Conservation (phyloP, 805 yeast species). For the Suhomyces xylopsoci region DNA sequence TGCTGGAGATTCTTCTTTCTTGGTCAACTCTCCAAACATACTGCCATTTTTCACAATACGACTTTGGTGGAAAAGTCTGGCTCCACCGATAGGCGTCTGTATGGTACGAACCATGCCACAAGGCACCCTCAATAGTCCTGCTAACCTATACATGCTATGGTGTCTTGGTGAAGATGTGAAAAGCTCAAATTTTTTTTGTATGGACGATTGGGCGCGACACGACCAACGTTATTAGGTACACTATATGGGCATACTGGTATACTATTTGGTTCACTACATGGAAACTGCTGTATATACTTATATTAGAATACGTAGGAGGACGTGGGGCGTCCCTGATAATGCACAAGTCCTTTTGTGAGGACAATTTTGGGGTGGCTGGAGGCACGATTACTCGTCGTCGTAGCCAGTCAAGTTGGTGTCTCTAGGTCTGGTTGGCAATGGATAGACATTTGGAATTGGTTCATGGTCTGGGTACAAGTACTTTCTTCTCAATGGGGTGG, state of each 20-base stretch:
- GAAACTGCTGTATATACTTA: not conserved
- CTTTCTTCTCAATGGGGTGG: conserved; percentile 68
- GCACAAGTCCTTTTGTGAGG: conserved; percentile 3
- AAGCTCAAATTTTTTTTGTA: not conserved
- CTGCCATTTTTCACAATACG: conserved; percentile 12
- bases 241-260: not conserved
- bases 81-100: not conserved
- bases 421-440: conserved; percentile 55
- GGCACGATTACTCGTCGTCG: conserved; percentile 41
- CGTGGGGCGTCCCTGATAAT: not conserved
- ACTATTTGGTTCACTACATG: not conserved
- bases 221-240: not conserved
- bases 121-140: conserved; percentile 1
- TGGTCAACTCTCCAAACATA: conserved; percentile 34
- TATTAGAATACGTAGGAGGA: not conserved
- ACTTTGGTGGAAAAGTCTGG: conserved; percentile 11
- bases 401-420: conserved; percentile 49
- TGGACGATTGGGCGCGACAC: not conserved
- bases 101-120: not conserved
- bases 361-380: not conserved
- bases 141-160: conserved; percentile 2
- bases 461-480: conserved; percentile 62
- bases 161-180: not conserved
- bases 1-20: conserved; percentile 9
- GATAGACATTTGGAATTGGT: conserved; percentile 61